Evolutionary conservation across 495 filamentous ascomycete genomes (phyloP).

Genomic region (Bryoglossum gracile): DNA sequence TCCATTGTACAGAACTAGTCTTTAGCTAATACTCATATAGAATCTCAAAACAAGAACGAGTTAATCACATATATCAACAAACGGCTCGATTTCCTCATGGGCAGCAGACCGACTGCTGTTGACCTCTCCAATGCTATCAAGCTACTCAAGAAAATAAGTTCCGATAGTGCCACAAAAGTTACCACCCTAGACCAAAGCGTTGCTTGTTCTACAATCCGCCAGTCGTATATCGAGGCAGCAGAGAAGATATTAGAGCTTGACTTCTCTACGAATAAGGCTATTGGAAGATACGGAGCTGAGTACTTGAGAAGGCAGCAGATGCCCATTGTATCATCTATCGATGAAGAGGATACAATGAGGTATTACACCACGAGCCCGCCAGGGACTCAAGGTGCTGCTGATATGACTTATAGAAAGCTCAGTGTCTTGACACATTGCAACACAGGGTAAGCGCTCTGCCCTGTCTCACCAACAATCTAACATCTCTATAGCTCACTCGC

Average conservation of each 20-base stretch:
- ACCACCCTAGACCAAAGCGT: constrained; percentile 24
- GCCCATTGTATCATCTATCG: constrained; percentile 18
- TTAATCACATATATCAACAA: constrained; percentile 57
- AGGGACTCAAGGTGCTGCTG: constrained; percentile 24
- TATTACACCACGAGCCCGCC: constrained; percentile 27
- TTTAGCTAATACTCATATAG: too few species aligned
- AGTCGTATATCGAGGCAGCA: constrained; percentile 66
- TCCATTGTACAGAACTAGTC: too few species aligned
- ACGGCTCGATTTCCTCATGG: constrained; percentile 74
- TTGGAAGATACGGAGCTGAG: constrained; percentile 73
- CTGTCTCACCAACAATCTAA: constrained; percentile 8
- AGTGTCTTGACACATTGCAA: constrained; percentile 94
- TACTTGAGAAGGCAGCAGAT: constrained; percentile 57
- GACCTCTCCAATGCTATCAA: constrained; percentile 84
- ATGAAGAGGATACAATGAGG: constrained; percentile 33
- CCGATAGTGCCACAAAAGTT: constrained; percentile 27
- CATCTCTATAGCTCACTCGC: constrained; percentile 64
- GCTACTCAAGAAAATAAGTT: constrained; percentile 59
- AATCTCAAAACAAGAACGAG: constrained; percentile 50
- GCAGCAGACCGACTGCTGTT: constrained; percentile 86
- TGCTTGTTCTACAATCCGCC: constrained; percentile 38
- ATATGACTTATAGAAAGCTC: constrained; percentile 37
- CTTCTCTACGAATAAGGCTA: constrained; percentile 73
- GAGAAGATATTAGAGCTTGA: constrained; percentile 87
- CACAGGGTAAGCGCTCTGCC: constrained; percentile 57